Evolutionary conservation across 2,329 filamentous ascomycete species (phyloP), one percentile per base, ranked within the genome.

Genomic region (Didymella glomerata): DNA sequence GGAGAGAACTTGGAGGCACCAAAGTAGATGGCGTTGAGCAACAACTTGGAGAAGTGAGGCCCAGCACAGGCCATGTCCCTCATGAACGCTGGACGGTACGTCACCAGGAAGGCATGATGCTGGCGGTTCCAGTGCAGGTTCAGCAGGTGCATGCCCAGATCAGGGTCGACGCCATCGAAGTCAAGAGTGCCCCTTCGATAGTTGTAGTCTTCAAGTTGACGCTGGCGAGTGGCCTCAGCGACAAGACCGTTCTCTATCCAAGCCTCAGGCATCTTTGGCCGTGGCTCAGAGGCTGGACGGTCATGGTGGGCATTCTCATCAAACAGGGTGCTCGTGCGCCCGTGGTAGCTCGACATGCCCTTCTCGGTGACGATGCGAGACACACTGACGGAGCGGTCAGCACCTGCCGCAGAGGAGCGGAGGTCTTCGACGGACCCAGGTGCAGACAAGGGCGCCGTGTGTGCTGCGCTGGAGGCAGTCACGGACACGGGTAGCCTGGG

Each of bases 21-120:
- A 54, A 80, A 84, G 49, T 82, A 79, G 0, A 87, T 82, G 1
- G 84, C 84, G 61, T 86, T 85, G 2, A 87, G 74, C 1, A 87
- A 75, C 2, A 84, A 73, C 47, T 85, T 82, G 0, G 84, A 86
- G 62, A 85, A 87, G 67, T 86, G 85, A 0, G 82, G 82, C 0
- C 85, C 85, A 7, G 76, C 71, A 42, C 80, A 80, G 45, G 83
- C 83, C 83, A 86, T 70, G 25, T 72, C 68, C 11, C 68, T 51
- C 68, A 72, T 69, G 44, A 72, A 84, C 0, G 78, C 80, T 0
- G 84, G 81, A 0, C 84, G 80, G 66, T 86, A 85, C 0, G 80
- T 82, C 41, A 84, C 73, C 0, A 81, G 63, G 55, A 78, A 77
- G 4, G 81, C 78, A 48, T 82, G 79, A 57, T 84, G 82, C 60